phyloP scores from a whole-genome alignment of 169 alveolate genomes.

The Plasmodium relictum region DNA sequence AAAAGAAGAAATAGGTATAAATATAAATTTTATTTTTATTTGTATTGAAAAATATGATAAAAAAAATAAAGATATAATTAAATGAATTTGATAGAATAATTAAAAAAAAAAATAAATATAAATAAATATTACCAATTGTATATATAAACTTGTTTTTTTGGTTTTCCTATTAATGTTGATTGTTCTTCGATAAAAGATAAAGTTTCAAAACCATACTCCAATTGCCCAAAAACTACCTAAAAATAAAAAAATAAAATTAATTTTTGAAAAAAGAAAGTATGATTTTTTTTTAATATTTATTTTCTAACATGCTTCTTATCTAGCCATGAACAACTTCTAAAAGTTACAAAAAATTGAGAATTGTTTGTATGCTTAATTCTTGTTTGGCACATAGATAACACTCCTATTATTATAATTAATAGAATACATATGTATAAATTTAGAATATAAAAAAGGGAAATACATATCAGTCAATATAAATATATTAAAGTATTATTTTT shows the following conservation, averaged over 20 bases:
- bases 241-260: neutral
- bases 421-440: conserved; percentile 20
- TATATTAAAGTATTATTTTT: conserved; percentile 20
- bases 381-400: conserved; percentile 90
- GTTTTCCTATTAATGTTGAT: conserved; percentile 86
- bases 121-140: conserved; percentile 82
- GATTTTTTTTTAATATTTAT: conserved; percentile 5
- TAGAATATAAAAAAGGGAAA: conserved; percentile 27
- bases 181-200: conserved; percentile 85
- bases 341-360: conserved; percentile 94
- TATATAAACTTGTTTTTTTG: conserved; percentile 85
- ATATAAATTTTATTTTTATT: neutral
- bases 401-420: conserved; percentile 74
- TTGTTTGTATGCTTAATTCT: conserved; percentile 89
- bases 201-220: conserved; percentile 87
- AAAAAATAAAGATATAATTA: neutral
- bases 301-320: conserved; percentile 92
- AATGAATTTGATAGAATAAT: neutral
- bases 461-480: conserved; percentile 73
- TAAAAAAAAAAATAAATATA: neutral
- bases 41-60: neutral
- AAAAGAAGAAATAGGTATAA: neutral
- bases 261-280: neutral
- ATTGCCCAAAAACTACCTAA: conserved; percentile 90
- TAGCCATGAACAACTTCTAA: conserved; percentile 94